Percentiles rank a stretch among this genome's conserved stretches.
phyloP scores from a whole-genome alignment of 2,329 filamentous ascomycete species.

The Diaporthe batatas region DNA sequence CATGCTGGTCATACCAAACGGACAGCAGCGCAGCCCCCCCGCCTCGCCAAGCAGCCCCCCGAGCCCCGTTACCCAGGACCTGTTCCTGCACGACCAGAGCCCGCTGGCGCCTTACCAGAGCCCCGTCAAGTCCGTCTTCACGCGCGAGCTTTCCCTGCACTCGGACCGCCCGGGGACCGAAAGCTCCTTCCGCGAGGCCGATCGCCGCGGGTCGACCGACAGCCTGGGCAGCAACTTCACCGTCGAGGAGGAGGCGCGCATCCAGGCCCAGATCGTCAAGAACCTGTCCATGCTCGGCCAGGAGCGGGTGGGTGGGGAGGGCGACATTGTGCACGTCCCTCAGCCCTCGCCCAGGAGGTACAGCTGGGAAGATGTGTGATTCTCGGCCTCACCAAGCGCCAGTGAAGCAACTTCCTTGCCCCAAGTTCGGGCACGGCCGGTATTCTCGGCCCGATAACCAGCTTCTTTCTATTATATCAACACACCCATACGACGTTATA shows the following conservation, averaged over 20 bases:
- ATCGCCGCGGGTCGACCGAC: constrained; percentile 51
- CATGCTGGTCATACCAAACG: neutral
- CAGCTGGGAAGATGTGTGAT: constrained; percentile 61
- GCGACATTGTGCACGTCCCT: constrained; percentile 64
- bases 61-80: constrained; percentile 46
- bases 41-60: constrained; percentile 43
- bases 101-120: constrained; percentile 36
- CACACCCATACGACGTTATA: constrained; percentile 26
- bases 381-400: neutral
- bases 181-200: neutral
- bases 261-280: constrained; percentile 43
- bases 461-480: neutral
- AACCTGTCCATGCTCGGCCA: constrained; percentile 48
- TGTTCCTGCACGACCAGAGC: constrained; percentile 43
- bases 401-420: neutral
- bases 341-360: constrained; percentile 64
- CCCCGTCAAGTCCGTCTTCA: constrained; percentile 37
- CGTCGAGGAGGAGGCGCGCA: constrained; percentile 61
- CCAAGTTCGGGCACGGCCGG: neutral
- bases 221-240: constrained; percentile 71
- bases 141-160: constrained; percentile 32
- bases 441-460: neutral
- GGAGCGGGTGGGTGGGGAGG: constrained; percentile 59
- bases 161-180: neutral
- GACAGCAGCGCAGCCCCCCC: constrained; percentile 1